A percentile compares a stretch with the other conserved stretches of the same genome.
phyloP scores from a whole-genome alignment of 345 rosid genomes.

The Eucalyptus tenuipes region DNA sequence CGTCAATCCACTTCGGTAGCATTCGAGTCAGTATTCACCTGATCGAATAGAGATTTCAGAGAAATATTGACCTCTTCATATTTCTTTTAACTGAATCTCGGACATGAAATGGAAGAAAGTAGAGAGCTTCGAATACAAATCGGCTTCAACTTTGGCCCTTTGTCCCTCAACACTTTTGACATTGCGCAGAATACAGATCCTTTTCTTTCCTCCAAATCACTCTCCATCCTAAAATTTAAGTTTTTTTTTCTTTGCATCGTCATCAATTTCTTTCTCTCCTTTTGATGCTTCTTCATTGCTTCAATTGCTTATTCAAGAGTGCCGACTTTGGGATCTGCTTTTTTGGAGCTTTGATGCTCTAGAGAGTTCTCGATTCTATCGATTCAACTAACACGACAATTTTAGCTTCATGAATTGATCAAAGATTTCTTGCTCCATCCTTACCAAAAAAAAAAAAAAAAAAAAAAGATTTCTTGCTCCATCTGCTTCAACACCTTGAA shows the following conservation, averaged over 20 bases:
- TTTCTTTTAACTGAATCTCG: too few relatives aligned
- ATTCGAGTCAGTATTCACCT: too few relatives aligned
- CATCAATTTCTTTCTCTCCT: not conserved
- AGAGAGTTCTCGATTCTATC: not conserved
- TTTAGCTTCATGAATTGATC: not conserved
- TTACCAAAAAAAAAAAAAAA: too few relatives aligned
- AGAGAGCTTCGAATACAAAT: too few relatives aligned
- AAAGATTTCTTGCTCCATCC: not conserved
- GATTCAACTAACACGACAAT: not conserved
- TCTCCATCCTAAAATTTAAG: too few relatives aligned
- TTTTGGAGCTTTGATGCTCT: not conserved
- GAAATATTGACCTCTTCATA: too few relatives aligned
- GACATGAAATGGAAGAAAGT: too few relatives aligned
- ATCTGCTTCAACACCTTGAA: not conserved
- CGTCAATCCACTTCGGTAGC: too few relatives aligned
- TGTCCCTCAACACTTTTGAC: too few relatives aligned
- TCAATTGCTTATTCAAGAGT: not conserved
- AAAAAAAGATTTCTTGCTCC: not conserved
- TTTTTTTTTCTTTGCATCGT: not conserved
- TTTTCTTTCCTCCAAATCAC: not conserved
- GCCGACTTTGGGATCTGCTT: not conserved
- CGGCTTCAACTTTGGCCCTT: too few relatives aligned
- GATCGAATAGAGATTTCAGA: too few relatives aligned
- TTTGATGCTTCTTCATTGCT: not conserved
- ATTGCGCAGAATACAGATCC: not conserved